A percentile compares a stretch with the other conserved stretches of the same genome.
These are phyloP conservation scores for Marsdenia floribunda DNA, from an alignment of 257 asterid species.

Conservation along the genomic window DNA sequence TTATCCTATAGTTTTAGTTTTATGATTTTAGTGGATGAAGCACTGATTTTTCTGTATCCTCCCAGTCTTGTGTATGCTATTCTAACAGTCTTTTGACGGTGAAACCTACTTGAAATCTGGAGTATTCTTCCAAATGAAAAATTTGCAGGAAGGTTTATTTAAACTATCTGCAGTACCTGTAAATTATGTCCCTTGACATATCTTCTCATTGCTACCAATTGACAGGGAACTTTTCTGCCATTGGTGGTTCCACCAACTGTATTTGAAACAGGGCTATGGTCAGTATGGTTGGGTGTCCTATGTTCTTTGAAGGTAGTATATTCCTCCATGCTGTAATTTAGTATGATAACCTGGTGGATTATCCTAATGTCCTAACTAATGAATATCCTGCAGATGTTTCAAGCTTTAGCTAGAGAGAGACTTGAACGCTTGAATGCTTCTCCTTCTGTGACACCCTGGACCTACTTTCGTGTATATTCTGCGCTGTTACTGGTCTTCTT, in stretches of 20 bases:
- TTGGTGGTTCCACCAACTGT: constrained; percentile 71
- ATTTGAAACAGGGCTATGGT: constrained; percentile 81
- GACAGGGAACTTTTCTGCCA: constrained; percentile 94
- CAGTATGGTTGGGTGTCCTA: constrained; percentile 74
- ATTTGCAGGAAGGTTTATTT: not conserved
- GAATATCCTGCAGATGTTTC: constrained; percentile 77
- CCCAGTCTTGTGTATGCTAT: not conserved
- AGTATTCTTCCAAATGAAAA: not conserved
- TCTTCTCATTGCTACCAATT: constrained; percentile 22
- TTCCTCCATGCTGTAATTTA: constrained; percentile 10
- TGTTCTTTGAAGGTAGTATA: constrained; percentile 67
- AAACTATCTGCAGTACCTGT: not conserved
- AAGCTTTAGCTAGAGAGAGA: constrained; percentile 91
- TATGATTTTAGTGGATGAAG: not conserved
- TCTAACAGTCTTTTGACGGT: not conserved
- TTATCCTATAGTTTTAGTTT: not conserved
- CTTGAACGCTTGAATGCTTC: constrained; percentile 92
- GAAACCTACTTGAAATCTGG: not conserved
- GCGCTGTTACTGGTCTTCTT: constrained; percentile 70
- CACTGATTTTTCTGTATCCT: not conserved
- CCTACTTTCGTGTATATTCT: constrained; percentile 87
- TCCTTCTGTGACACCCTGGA: constrained; percentile 86
- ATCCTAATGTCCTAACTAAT: constrained; percentile 12
- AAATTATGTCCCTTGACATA: not conserved
- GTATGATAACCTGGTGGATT: constrained; percentile 12